Percentiles rank a stretch among this genome's conserved stretches.
Evolutionary conservation across 192 early-diverging fungal species (phyloP).

Genomic region (Oehlia diaphana): DNA sequence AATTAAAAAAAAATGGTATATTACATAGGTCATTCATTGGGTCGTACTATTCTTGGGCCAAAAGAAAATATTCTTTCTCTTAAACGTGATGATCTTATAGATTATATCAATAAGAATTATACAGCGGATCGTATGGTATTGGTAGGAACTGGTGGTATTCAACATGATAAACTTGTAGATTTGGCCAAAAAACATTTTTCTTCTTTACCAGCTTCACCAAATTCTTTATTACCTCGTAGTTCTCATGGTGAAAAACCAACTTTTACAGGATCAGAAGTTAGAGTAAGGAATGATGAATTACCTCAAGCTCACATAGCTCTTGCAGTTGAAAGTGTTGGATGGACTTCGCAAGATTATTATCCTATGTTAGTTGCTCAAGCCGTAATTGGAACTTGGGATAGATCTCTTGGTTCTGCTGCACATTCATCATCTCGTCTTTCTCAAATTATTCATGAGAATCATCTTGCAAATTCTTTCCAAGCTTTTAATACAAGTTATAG

Average conservation of each 20-base stretch:
- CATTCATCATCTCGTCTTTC: conserved; percentile 88
- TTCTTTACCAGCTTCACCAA: conserved; percentile 58
- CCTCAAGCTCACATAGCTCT: conserved; percentile 95
- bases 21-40: conserved; percentile 51
- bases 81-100: conserved; percentile 77
- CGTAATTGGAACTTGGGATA: conserved; percentile 97
- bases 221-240: conserved; percentile 48
- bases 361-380: conserved; percentile 92
- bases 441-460: conserved; percentile 75
- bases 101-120: conserved; percentile 95
- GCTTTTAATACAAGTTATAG: conserved; percentile 99
- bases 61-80: conserved; percentile 92
- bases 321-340: conserved; percentile 94
- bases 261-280: conserved; percentile 91
- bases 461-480: conserved; percentile 97
- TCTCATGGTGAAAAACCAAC: conserved; percentile 57
- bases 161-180: conserved; percentile 90
- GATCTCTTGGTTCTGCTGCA: conserved; percentile 84
- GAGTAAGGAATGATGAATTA: conserved; percentile 85
- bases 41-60: conserved; percentile 92
- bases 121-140: conserved; percentile 97
- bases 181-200: conserved; percentile 95
- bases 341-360: conserved; percentile 96
- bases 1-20: background rate
- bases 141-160: conserved; percentile 88